phyloP scores from a whole-genome alignment of 805 yeast species.

The Kazachstania kunashirensis region DNA sequence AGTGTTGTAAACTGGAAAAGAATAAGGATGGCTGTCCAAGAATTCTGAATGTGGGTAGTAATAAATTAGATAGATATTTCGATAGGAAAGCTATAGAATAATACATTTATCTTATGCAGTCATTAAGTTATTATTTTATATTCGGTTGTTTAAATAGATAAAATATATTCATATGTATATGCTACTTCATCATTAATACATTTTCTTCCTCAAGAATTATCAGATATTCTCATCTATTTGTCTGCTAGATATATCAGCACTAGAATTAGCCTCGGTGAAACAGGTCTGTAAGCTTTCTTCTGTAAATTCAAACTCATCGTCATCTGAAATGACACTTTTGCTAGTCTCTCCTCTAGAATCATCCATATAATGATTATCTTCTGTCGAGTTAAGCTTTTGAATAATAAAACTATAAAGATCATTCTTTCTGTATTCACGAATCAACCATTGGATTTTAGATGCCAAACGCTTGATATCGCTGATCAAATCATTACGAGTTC shows the following conservation, averaged over 20 bases:
- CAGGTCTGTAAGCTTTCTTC: slow-evolving; percentile 12
- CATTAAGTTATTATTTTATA: too few species aligned
- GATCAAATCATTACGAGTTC: slow-evolving; percentile 41
- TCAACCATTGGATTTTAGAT: slow-evolving; percentile 47
- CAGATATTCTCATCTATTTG: too few species aligned
- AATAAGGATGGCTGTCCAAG: slow-evolving; percentile 91
- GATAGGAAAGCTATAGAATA: slow-evolving; percentile 35
- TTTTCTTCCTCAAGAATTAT: too few species aligned
- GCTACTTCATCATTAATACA: too few species aligned
- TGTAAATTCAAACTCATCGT: slow-evolving; percentile 16
- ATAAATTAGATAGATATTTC: slow-evolving; percentile 53
- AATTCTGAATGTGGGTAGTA: slow-evolving; percentile 71
- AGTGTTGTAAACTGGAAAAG: slow-evolving; percentile 69
- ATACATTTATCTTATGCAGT: not conserved
- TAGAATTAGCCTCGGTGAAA: slow-evolving; percentile 4
- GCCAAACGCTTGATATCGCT: slow-evolving; percentile 38
- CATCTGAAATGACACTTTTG: slow-evolving; percentile 2
- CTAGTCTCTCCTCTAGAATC: not conserved
- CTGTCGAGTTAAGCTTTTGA: not conserved
- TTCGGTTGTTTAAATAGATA: too few species aligned
- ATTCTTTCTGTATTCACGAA: slow-evolving; percentile 43
- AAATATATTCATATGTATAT: too few species aligned
- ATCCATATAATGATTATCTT: not conserved
- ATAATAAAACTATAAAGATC: slow-evolving; percentile 32
- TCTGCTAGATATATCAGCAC: too few species aligned